Evolutionary conservation across 1,139 yeast genomes (phyloP), one percentile per base, ranked within the genome.

Genomic region (Lodderomyces jiufengensis): DNA sequence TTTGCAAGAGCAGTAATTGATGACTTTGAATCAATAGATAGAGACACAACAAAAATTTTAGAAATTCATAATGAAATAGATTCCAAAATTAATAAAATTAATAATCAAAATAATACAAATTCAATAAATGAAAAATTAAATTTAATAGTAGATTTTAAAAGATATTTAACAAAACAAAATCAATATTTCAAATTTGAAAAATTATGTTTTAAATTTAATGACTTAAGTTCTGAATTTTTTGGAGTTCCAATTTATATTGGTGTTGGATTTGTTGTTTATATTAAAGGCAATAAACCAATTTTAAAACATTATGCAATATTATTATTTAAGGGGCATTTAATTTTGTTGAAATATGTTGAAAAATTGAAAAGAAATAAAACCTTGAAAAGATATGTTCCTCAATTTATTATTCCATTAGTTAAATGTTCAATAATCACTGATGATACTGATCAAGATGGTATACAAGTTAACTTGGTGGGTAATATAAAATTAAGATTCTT

Each of bases 291-390:
- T 40, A 49, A 9, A 29, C 43, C 25, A 27, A 43, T 30, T 30
- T 55, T 38, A 33, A 42, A 28, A 5, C 52, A 56, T 11, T 51
- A 61, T 36, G 78, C 74, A 2, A 61, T 66, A 0, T 51, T 76
- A 29, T 47, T 77, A 21, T 78, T 73, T 55, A 76, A 77, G 44
- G 67, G 77, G 9, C 79, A 75, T 48, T 49, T 78, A 10, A 42
- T 78, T 0, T 37, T 63, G 10, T 42, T 49, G 28, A 51, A 55
- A 9, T 26, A 55, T 14, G 40, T 46, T 20, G 16, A 20, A 9
- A 21, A 77, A 20, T 78, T 73, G 55, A 76, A 77, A 44, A 67
- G 77, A 9, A 78, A 75, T 48, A 48, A 78, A 10, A 42, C 76
- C 0, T 34, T 61, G 9, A 40, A 48, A 29, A 51, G 55, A 9